Percentiles rank a stretch among this genome's conserved stretches.
phyloP scores from a whole-genome alignment of 306 rosid species.

The Vigna reflexopilosa region DNA sequence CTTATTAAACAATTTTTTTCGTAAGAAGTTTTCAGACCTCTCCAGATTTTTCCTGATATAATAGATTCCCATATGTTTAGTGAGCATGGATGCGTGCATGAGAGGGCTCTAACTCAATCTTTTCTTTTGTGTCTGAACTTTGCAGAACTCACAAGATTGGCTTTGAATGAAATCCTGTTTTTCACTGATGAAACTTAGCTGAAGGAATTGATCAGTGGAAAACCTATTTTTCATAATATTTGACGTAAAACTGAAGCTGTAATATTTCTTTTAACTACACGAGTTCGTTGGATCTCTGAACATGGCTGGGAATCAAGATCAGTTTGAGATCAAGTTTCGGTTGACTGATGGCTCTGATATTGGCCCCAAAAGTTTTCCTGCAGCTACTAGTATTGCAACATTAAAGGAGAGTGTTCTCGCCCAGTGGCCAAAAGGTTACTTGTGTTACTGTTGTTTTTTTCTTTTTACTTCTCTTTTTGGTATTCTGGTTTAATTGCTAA shows the following conservation, averaged over 20 bases:
- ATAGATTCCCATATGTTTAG: conserved; percentile 30
- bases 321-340: conserved; percentile 92
- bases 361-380: conserved; percentile 88
- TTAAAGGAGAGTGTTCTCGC: conserved; percentile 92
- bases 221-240: conserved; percentile 26
- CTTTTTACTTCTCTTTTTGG: neutral
- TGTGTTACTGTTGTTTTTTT: conserved; percentile 6
- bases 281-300: conserved; percentile 42
- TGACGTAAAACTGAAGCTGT: conserved; percentile 38
- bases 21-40: neutral
- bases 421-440: conserved; percentile 96
- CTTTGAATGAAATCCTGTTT: conserved; percentile 38
- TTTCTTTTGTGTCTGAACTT: conserved; percentile 27
- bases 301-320: conserved; percentile 91
- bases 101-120: conserved; percentile 27
- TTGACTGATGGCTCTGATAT: conserved; percentile 96
- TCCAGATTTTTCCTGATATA: conserved; percentile 12
- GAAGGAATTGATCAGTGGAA: conserved; percentile 42
- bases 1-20: conserved; percentile 4
- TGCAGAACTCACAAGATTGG: conserved; percentile 46
- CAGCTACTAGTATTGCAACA: conserved; percentile 81
- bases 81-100: conserved; percentile 9
- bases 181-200: conserved; percentile 46
- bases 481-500: neutral
- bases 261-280: conserved; percentile 41